A percentile compares a stretch with the other conserved stretches of the same genome.
Conservation (phyloP, 129 eudicot species). For the Pseudognaphalium luteoalbum region DNA sequence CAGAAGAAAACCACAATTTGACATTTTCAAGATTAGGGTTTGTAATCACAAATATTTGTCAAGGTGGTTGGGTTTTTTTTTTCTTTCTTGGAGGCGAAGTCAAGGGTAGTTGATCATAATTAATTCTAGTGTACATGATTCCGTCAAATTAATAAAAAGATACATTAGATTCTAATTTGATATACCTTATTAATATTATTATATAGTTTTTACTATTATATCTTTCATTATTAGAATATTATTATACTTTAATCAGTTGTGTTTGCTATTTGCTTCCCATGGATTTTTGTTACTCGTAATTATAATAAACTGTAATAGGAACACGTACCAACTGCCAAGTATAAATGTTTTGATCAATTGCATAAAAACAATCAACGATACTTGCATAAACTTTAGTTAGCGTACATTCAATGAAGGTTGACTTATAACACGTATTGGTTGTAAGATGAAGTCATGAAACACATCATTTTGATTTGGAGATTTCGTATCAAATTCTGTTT, state of each 20-base stretch:
- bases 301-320: neutral
- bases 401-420: too few relatives aligned
- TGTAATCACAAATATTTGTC: constrained; percentile 24
- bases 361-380: too few relatives aligned
- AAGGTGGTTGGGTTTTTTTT: constrained; percentile 34
- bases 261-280: neutral
- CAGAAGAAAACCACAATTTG: constrained; percentile 18
- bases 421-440: too few relatives aligned
- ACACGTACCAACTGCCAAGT: too few relatives aligned
- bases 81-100: constrained; percentile 31
- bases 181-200: neutral
- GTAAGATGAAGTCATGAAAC: too few relatives aligned
- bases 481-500: too few relatives aligned
- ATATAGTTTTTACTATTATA: neutral
- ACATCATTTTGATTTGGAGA: too few relatives aligned
- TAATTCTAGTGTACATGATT: constrained; percentile 6
- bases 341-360: too few relatives aligned
- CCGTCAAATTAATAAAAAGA: neutral
- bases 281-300: neutral
- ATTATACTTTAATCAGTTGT: neutral
- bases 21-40: constrained; percentile 27
- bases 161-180: neutral
- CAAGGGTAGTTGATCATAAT: constrained; percentile 35
- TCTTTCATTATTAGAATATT: too few relatives aligned
- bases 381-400: too few relatives aligned